Percentiles rank a stretch among this genome's conserved stretches.
These are phyloP conservation scores for Poteriospumella lacustris DNA, from an alignment of 108 stramenopile species.

Conservation along the genomic window DNA sequence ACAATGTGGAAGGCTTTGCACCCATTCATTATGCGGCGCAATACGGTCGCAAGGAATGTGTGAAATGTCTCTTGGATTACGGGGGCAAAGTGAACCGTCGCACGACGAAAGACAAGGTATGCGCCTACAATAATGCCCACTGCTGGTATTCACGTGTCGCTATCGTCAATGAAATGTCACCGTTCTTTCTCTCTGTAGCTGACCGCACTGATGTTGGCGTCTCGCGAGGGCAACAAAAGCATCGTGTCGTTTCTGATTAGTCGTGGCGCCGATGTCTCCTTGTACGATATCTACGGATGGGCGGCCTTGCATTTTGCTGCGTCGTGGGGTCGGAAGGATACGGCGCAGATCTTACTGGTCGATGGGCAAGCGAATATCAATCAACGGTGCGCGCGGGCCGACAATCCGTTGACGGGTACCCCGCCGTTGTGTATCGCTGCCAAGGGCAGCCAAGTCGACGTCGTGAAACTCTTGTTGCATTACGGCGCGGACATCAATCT, in stretches of 20 bases:
- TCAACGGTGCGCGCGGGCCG: not conserved
- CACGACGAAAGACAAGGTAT: not conserved
- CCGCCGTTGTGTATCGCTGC: not conserved
- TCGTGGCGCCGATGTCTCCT: not conserved
- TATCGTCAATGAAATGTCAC: no score
- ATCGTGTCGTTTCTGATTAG: not conserved
- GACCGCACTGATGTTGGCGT: slow-evolving; percentile 3
- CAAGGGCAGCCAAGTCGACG: not conserved
- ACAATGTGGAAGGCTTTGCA: not conserved
- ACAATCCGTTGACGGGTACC: not conserved
- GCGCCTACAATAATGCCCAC: no score
- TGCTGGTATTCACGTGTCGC: no score
- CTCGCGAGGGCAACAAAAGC: not conserved
- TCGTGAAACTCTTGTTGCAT: not conserved
- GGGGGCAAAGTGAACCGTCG: not conserved
- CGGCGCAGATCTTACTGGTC: not conserved
- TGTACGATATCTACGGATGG: not conserved
- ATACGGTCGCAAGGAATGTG: not conserved
- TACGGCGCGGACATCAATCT: not conserved
- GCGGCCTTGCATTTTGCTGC: not conserved
- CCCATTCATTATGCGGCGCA: not conserved
- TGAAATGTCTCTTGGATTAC: not conserved
- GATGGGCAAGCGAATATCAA: not conserved
- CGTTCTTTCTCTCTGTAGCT: no score
- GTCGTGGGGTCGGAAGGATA: slow-evolving; percentile 6